These are phyloP conservation scores for Achlya hypogyna DNA, from an alignment of 352 stramenopile genomes.

Conservation along the genomic window DNA sequence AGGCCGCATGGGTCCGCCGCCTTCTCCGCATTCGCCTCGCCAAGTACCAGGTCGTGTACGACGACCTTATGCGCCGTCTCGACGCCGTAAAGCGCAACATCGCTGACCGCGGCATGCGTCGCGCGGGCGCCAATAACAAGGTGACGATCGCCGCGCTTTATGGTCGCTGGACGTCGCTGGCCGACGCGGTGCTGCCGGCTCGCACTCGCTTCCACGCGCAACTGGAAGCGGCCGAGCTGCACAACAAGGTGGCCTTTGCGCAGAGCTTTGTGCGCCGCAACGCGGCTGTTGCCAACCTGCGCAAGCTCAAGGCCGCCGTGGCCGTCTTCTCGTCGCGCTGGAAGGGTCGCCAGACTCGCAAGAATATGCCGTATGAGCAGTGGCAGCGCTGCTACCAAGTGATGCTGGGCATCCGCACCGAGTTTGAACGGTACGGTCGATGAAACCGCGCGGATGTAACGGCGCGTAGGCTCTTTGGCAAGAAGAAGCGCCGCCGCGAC, in stretches of 20 bases:
- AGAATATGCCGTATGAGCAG: constrained; percentile 53
- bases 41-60: constrained; percentile 48
- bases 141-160: constrained; percentile 45
- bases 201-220: constrained; percentile 37
- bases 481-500: constrained; percentile 80
- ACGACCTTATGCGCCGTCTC: constrained; percentile 43
- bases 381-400: constrained; percentile 64
- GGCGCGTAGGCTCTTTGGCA: constrained; percentile 25
- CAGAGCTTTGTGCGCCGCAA: constrained; percentile 62
- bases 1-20: constrained; percentile 77
- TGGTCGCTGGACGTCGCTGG: constrained; percentile 44
- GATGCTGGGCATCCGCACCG: constrained; percentile 63
- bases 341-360: constrained; percentile 62
- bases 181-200: constrained; percentile 37
- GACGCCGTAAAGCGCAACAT: constrained; percentile 43
- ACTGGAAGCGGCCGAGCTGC: constrained; percentile 46
- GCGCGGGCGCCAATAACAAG: constrained; percentile 45
- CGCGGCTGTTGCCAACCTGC: constrained; percentile 39
- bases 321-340: constrained; percentile 71
- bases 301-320: constrained; percentile 48
- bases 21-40: constrained; percentile 56
- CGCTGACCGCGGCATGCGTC: constrained; percentile 50
- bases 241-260: constrained; percentile 61
- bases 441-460: neutral
- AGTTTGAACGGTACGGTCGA: constrained; percentile 65